Evolutionary conservation across 495 filamentous ascomycete species (phyloP).

Genomic region (Neurospora tetrasperma): DNA sequence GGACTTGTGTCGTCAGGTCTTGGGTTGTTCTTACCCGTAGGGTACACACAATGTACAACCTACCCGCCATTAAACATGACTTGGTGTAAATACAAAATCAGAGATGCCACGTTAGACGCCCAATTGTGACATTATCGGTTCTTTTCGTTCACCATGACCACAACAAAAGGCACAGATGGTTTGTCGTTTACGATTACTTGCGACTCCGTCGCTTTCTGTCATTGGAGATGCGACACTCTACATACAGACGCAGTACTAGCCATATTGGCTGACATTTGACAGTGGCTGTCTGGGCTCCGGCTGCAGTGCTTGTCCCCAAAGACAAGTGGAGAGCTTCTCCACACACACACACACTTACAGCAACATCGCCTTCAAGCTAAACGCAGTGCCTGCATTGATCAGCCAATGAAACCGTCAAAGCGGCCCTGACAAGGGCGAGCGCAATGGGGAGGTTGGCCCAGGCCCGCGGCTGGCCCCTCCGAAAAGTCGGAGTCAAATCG

Average conservation of each 20-base stretch:
- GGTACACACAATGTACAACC: neutral
- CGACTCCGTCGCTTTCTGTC: neutral
- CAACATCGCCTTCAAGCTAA: neutral
- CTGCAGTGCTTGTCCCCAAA: neutral
- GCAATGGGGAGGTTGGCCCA: slow-evolving; percentile 1
- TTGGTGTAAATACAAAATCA: neutral
- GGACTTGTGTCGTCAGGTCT: neutral
- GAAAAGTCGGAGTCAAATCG: neutral
- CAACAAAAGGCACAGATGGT: neutral
- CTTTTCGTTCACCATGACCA: neutral
- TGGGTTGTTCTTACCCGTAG: neutral
- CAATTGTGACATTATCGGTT: neutral
- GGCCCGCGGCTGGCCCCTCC: slow-evolving; percentile 2
- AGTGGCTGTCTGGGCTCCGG: neutral
- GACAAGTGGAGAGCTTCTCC: neutral
- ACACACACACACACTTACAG: neutral
- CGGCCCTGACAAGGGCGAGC: neutral
- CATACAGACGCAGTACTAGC: neutral
- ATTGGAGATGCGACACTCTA: neutral
- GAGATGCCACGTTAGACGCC: neutral
- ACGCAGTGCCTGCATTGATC: neutral
- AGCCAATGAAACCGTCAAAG: neutral
- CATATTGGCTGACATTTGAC: neutral
- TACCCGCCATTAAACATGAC: neutral
- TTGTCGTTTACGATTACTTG: neutral